Base-by-base conservation (phyloP, 2,329 filamentous ascomycete genomes). In the Cadophora sp. region DNA sequence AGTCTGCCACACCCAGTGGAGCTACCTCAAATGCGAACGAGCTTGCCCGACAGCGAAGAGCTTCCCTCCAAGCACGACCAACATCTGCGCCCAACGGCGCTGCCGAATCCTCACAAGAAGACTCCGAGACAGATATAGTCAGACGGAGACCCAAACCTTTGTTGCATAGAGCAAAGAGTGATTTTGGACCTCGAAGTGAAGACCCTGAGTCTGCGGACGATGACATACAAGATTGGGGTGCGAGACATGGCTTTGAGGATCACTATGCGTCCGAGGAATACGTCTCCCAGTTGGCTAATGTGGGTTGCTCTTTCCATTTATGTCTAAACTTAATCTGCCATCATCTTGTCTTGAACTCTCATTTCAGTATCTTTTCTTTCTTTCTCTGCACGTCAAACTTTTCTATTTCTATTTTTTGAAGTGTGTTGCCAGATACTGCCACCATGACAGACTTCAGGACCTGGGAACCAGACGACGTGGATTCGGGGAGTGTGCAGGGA, bases 191-290 rank as follows among this genome's bases (percentile, higher is more conserved):
- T 27, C 72, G 76, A 67, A 79, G 79, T 65, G 81, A 81, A 56
- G 74, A 76, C 48, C 36, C 51, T 47, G 70, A 74, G 41, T 70
- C 67, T 22, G 74, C 76, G 22, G 71, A 74, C 18, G 73, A 75
- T 14, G 73, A 75, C 9, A 68, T 69, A 59, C 72, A 75, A 65
- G 74, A 73, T 62, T 78, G 76, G 76, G 76, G 77, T 51, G 75
- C 77, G 82, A 83, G 90, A 66, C 90, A 93, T 80, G 90, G 90
- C 62, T 92, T 90, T 85, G 89, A 91, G 72, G 87, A 89, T 71
- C 89, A 92, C 77, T 88, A 92, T 76, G 87, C 87, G 66, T 91
- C 87, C 14, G 87, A 88, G 69, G 89, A 92, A 78, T 91, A 91
- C 78, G 85, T 91, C 68, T 87, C 88, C 68, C 82, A 89, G 70